Evolutionary conservation across 306 rosid species (phyloP), one percentile per base, ranked within the genome.

Genomic region (Lithocarpus polystachyus): DNA sequence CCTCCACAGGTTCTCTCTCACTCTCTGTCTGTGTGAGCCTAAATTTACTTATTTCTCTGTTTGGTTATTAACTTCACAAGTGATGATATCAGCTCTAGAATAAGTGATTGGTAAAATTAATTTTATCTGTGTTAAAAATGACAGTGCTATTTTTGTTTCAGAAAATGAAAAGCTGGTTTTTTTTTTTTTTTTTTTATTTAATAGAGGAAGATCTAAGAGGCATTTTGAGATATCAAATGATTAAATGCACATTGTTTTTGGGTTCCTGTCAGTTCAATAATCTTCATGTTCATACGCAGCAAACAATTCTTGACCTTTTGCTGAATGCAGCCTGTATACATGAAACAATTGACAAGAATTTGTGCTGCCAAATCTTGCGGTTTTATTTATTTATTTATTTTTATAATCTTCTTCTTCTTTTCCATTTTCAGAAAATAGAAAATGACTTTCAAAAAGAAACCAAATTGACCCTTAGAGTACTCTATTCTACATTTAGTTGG

Each of bases 1-100:
- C 98, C 98, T 33, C 99, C 98, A 53, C 99, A 94, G 97, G 99
- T 91, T 82, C 80, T 69, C 52, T 82, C 81, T 74, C 77, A 80
- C 84, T 78, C 80, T 56, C 79, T 72, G 23, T 18, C 28, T 43
- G 3, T 23, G 48, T 37, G 33, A 13, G 37, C 68, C 5, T 48
- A 35, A 33, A 3, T 62, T 23, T 31, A 22, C 13, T 71, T 28
- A 71, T 28, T 68, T 72, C 61, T 60, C 62, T 9, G 23, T 35
- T 69, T 35, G 20, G 56, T 59, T 2, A 17, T 45, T 28, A 75
- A 43, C 20, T n/a, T 33, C 62, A 40, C 54, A 18, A 51, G 19
- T 20, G 72, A 76, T 56, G 29, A 19, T 62, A 20, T 54, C 37
- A 55, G 22, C 60, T 77, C 22, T 14, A 53, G 70, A 77, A 53